A percentile compares a stretch with the other conserved stretches of the same genome.
Conservation (phyloP, 2,329 filamentous ascomycete species). For the Fusarium pininemorale region DNA sequence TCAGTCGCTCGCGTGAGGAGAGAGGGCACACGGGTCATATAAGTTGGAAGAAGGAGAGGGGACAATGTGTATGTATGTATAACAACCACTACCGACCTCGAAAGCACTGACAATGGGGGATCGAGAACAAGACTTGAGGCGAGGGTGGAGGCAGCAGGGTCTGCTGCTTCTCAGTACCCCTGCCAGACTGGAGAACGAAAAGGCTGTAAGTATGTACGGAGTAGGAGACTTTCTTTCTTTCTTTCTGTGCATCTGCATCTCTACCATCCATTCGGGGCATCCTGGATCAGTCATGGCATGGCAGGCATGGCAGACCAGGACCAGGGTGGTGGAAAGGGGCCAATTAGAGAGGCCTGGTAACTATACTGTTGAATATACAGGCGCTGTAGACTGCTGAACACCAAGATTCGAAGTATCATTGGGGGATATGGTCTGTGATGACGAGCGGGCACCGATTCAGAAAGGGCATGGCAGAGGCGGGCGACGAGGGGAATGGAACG, state of each 20-base stretch:
- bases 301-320: slow-evolving; percentile 29
- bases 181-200: slow-evolving; percentile 27
- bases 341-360: slow-evolving; percentile 36
- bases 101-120: slow-evolving; percentile 23
- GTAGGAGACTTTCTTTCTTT: slow-evolving; percentile 26
- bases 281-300: slow-evolving; percentile 29
- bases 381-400: slow-evolving; percentile 31
- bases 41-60: slow-evolving; percentile 38
- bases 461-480: slow-evolving; percentile 15
- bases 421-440: slow-evolving; percentile 36
- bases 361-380: slow-evolving; percentile 27
- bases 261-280: slow-evolving; percentile 39
- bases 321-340: slow-evolving; percentile 31
- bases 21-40: slow-evolving; percentile 44
- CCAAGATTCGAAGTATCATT: slow-evolving; percentile 35
- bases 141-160: slow-evolving; percentile 34
- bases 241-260: slow-evolving; percentile 35
- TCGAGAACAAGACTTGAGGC: slow-evolving; percentile 27
- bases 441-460: slow-evolving; percentile 37
- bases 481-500: slow-evolving; percentile 17
- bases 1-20: slow-evolving; percentile 31
- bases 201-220: not conserved
- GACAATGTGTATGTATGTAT: slow-evolving; percentile 24
- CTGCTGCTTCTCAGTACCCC: slow-evolving; percentile 25
- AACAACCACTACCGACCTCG: slow-evolving; percentile 23